Base-by-base conservation (phyloP, 768 basidiomycete genomes). In the Russula virescens region DNA sequence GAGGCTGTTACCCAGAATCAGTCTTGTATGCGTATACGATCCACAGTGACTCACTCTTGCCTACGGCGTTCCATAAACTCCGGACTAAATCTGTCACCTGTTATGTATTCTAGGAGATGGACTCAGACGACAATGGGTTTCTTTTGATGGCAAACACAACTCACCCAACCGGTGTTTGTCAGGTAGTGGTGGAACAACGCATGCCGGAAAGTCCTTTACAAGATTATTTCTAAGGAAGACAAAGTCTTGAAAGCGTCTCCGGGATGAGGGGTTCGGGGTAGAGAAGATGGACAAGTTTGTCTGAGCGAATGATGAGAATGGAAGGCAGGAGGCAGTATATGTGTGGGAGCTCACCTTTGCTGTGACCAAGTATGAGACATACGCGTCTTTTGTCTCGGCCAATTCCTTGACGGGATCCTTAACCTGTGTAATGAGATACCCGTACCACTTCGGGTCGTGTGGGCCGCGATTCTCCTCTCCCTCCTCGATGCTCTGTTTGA, bases 51-150 rank as follows among this genome's bases (percentile, higher is more conserved):
- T 73, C 73, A 95, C 93, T 96, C 93, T 65, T 85, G 74, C 69
- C 95, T 81, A 66, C 97, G 81, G 46, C 91, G 84, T 73, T 99
- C 96, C 83, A 98, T 91, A 69, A 99, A 99, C 70, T 98, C 97
- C 10, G 89, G 87, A 67, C 94, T 94, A 75, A 99, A 99, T 64
- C 97, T 81, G 75, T 98, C 97, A 14, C 97, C 97, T 28, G 96
- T 98, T 60, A 99, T 83, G 72, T 99, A 99, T 75, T 98, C 97
- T 97, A 67, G 35, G 23, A 31, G 14, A 25, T 46, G 40, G 19
- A 11, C n/a, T 63, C 23, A 64, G 40, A 60, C 9, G n/a, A 53
- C 21, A 18, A 49, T 21, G 21, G 18, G 52, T 53, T 21, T 31
- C 14, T 38, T 3, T 42, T 34, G 13, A 48, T n/a, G n/a, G n/a